Conservation (phyloP, 306 rosid species). For the Acacia confusa region DNA sequence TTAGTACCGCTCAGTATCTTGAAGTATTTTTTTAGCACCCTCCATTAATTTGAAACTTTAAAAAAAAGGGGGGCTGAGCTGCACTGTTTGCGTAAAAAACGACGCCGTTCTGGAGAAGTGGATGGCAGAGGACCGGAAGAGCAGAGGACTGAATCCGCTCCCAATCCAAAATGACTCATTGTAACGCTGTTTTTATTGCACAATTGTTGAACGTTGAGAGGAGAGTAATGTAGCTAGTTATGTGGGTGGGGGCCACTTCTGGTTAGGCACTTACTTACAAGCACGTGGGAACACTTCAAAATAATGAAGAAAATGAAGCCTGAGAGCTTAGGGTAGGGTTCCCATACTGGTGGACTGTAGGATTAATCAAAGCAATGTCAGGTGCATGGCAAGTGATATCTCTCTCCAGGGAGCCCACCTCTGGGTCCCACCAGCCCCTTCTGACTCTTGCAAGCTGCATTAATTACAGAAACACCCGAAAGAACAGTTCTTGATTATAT, state of each 20-base stretch:
- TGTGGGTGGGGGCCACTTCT: not conserved
- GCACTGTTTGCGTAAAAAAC: no score
- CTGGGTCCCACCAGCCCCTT: not conserved
- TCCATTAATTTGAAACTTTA: no score
- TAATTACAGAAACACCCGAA: not conserved
- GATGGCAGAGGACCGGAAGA: no score
- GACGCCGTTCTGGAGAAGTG: no score
- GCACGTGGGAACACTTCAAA: not conserved
- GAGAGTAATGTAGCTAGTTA: not conserved
- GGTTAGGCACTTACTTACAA: not conserved
- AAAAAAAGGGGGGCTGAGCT: no score
- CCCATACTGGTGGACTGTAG: not conserved
- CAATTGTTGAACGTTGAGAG: not conserved
- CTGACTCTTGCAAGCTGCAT: not conserved
- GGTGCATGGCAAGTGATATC: constrained; percentile 3
- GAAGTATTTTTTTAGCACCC: no score
- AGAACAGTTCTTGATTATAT: not conserved
- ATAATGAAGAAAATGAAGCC: not conserved
- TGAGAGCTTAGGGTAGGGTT: not conserved
- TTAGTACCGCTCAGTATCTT: no score
- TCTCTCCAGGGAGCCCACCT: not conserved
- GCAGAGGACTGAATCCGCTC: no score
- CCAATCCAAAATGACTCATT: no score
- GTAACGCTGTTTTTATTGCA: no score
- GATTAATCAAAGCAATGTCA: not conserved